Conservation (phyloP, 306 rosid species). For the Pyrus communis region DNA sequence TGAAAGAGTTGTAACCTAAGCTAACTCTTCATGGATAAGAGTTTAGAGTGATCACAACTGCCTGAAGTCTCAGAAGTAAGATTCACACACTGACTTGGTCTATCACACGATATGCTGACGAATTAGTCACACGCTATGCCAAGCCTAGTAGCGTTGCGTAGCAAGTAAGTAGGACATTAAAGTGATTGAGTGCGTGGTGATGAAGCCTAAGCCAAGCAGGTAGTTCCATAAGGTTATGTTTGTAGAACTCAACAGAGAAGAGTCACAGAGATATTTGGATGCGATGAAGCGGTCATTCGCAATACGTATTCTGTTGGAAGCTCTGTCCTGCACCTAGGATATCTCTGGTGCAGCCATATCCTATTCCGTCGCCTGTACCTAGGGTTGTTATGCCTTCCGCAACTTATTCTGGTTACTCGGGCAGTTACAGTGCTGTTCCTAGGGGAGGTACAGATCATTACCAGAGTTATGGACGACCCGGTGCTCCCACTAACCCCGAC, state of each 20-base stretch:
- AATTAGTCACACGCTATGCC: too few species aligned
- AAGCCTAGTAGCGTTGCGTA: too few species aligned
- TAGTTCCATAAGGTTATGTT: constrained; percentile 36
- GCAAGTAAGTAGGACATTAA: too few species aligned
- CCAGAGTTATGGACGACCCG: neutral
- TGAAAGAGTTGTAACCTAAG: too few species aligned
- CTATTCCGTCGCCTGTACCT: neutral
- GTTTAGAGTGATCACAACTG: too few species aligned
- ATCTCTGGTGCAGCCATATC: too few species aligned
- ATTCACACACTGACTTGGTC: too few species aligned
- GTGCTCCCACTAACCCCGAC: constrained; percentile 7
- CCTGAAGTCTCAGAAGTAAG: too few species aligned
- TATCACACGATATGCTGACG: too few species aligned
- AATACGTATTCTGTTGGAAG: neutral
- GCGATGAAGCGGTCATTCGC: constrained; percentile 36
- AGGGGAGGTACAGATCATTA: neutral
- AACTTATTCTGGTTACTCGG: neutral
- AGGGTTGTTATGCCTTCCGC: constrained; percentile 10
- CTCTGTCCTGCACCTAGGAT: neutral
- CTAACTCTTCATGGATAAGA: too few species aligned
- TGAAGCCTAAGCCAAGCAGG: too few species aligned
- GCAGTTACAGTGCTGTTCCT: neutral
- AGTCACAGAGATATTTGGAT: constrained; percentile 41
- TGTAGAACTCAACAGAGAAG: constrained; percentile 44
- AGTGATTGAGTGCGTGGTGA: too few species aligned